Evolutionary conservation across 805 yeast species (phyloP), one percentile per base, ranked within the genome.

Genomic region (Wickerhamomyces pijperi): DNA sequence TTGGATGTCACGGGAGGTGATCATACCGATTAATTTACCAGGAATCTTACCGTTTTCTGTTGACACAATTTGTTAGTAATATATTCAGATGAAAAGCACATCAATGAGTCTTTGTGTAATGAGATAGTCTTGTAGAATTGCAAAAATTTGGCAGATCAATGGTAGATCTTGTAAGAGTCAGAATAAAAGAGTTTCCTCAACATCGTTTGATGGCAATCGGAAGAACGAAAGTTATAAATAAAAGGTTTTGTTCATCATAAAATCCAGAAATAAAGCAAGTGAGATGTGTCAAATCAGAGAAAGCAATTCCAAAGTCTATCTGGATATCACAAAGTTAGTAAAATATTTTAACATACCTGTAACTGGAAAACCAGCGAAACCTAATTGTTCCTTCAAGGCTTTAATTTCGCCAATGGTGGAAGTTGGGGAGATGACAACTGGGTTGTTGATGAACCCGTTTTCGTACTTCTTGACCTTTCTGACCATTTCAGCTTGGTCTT

Each of bases 401-500:
- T 74, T 82, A 48, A 86, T 83, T 59, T 88, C 84, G 45, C 78
- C 83, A 51, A 92, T 92, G 41, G 95, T 81, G 48, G 68, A 62
- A 19, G 65, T 55, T 45, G 96, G 94, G 35, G 82, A 54, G 46
- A 92, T 76, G 42, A 85, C 96, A 46, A 90, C 76, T 35, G 96
- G 98, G 55, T 86, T 92, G 55, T 82, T 82, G 59, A 92, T 92
- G 72, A 92, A 92, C 29, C 98, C 98, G 63, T 92, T 92, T 71
- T 92, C 98, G 68, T 69, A 92, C 65, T 83, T 87, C 76, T 92
- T 92, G 53, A 92, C 98, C 67, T 83, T 84, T 63, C 74, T 82
- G 46, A 92, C 98, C 97, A 92, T 92, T 51, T 78, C 95, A 43
- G 98, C 98, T 69, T 92, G 98, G 63, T 87, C 97, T 41, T 90